Evolutionary conservation across 352 stramenopile genomes (phyloP).

Genomic region (Globisporangium echinulatum): DNA sequence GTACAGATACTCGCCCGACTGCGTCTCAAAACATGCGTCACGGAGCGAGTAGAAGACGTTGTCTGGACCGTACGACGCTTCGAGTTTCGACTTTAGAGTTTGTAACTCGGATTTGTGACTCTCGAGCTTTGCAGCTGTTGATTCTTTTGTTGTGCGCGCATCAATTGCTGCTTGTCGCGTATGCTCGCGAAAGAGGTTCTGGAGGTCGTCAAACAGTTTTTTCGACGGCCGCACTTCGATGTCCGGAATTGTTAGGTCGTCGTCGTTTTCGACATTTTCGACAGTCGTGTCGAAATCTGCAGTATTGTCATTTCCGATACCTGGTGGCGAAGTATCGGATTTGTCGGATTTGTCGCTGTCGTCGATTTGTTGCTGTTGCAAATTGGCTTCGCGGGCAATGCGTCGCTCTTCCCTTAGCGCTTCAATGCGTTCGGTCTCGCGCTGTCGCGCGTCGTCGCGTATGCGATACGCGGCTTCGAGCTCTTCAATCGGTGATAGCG

Average conservation of each 20-base stretch:
- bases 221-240: conserved; percentile 55
- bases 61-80: conserved; percentile 58
- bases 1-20: conserved; percentile 81
- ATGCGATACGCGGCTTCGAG: conserved; percentile 40
- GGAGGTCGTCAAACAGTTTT: conserved; percentile 46
- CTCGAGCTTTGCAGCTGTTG: conserved; percentile 29
- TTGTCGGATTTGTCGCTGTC: neutral
- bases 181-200: conserved; percentile 18
- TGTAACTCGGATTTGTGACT: conserved; percentile 15
- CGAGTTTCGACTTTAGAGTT: conserved; percentile 27
- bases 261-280: conserved; percentile 19
- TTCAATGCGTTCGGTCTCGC: conserved; percentile 50
- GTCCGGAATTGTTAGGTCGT: conserved; percentile 40
- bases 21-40: conserved; percentile 64
- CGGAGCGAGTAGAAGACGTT: conserved; percentile 58
- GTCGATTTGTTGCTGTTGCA: conserved; percentile 20
- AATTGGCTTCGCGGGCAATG: conserved; percentile 18
- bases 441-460: conserved; percentile 41
- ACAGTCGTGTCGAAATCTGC: conserved; percentile 9
- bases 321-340: too few species aligned
- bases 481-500: conserved; percentile 39
- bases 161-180: conserved; percentile 38
- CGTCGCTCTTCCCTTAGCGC: conserved; percentile 42
- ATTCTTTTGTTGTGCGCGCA: conserved; percentile 35
- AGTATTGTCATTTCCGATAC: conserved; percentile 6